These are phyloP conservation scores for Croton laevigatus DNA, from an alignment of 441 rosid species.

Conservation along the genomic window DNA sequence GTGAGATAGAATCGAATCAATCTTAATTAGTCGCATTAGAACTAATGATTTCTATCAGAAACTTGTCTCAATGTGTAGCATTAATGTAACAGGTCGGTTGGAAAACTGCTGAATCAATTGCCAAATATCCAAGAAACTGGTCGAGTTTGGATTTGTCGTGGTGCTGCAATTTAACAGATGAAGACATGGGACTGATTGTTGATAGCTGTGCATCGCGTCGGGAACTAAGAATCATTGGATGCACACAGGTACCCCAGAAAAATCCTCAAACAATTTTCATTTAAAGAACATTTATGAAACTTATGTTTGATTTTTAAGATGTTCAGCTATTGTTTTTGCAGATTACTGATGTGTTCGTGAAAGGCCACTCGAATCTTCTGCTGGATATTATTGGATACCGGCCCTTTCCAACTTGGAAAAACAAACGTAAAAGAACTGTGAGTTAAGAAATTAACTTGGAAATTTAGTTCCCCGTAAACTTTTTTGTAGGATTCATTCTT, in stretches of 20 bases:
- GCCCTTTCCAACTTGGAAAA: not conserved
- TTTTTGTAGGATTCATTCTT: too few relatives aligned
- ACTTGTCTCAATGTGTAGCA: not conserved
- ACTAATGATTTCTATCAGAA: not conserved
- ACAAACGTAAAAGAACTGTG: too few relatives aligned
- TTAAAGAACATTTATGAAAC: not conserved
- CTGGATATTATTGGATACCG: slow-evolving; percentile 42
- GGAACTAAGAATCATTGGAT: slow-evolving; percentile 45
- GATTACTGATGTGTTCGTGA: slow-evolving; percentile 33
- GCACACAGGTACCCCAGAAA: slow-evolving; percentile 36
- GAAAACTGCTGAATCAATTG: slow-evolving; percentile 44
- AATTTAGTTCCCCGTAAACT: too few relatives aligned
- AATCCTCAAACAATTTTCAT: not conserved
- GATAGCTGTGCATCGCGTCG: slow-evolving; percentile 36
- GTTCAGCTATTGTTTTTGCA: slow-evolving; percentile 17
- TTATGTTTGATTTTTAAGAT: not conserved
- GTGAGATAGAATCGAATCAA: slow-evolving; percentile 32
- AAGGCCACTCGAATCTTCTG: slow-evolving; percentile 31
- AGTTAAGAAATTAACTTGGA: too few relatives aligned
- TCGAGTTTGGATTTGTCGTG: slow-evolving; percentile 47
- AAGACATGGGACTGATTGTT: slow-evolving; percentile 40
- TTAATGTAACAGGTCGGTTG: slow-evolving; percentile 36
- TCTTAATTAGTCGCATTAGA: not conserved
- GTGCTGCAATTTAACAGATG: slow-evolving; percentile 44
- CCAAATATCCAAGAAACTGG: slow-evolving; percentile 35